Percentiles rank a stretch among this genome's conserved stretches.
These are phyloP conservation scores for Betula pendula DNA, from an alignment of 306 rosid species.

Conservation along the genomic window DNA sequence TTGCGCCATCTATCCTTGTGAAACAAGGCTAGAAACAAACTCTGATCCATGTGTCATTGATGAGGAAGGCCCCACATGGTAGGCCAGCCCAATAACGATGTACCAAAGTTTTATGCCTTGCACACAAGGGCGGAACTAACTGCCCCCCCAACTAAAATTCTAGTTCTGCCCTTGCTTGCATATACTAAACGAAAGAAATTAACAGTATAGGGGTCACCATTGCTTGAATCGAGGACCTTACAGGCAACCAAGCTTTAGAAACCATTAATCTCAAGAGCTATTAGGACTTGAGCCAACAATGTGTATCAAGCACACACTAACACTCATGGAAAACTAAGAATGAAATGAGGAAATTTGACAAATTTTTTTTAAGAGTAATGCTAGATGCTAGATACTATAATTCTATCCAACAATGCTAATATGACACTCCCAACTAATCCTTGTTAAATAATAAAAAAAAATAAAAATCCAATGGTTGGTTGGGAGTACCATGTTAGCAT, in stretches of 20 bases:
- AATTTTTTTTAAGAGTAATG: no score
- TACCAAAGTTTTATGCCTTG: not conserved
- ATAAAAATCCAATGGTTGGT: no score
- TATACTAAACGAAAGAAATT: not conserved
- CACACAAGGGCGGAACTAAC: no score
- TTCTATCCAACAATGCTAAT: no score
- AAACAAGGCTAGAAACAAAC: not conserved
- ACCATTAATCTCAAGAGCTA: not conserved
- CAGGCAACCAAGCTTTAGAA: not conserved
- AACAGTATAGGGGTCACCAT: not conserved
- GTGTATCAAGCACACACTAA: not conserved
- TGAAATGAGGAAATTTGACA: not conserved
- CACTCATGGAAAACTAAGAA: not conserved
- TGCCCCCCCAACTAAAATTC: no score
- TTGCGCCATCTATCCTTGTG: not conserved
- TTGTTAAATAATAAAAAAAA: no score
- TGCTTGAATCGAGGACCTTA: not conserved
- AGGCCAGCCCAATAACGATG: not conserved
- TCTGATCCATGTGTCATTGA: not conserved
- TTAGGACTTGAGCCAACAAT: not conserved
- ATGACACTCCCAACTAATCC: no score
- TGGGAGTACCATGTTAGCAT: no score
- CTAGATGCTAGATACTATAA: no score
- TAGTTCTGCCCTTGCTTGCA: no score
- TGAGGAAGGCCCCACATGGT: not conserved